Base-by-base conservation (phyloP, 345 rosid species). In the Syzygium oleosum region DNA sequence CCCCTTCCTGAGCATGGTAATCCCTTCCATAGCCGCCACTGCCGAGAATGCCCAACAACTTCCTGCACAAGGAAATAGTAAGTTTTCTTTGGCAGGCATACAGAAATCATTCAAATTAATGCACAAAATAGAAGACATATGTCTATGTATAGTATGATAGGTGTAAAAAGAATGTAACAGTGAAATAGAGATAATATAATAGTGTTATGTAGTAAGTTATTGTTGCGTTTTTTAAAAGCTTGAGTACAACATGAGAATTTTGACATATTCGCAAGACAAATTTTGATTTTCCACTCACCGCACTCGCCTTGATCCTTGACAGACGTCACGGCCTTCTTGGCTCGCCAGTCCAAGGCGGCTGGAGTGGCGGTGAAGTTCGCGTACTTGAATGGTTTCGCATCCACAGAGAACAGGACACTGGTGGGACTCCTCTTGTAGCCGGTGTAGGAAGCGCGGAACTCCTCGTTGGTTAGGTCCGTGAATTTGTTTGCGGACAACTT, bases 21-120 rank as follows among this genome's bases (percentile, higher is more conserved):
- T 77, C 84, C 96, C 95, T 91, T 95, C 95, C 38, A 91, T 89
- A 11, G 95, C 95, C 78, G 95, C 96, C 84, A 92, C 91, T 0
- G 95, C 92, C 23, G 95, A 91, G 89, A 92, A 95, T 55, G 96
- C 96, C 97, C 95, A 94, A 85, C 97, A 95, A 90, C 91, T 46
- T 14, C 94, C 97, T 94, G 29, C 43, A 55, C 43, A 23, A 54
- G 29, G 58, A 25, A 27, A 55, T 19, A 9, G 43, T 41, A 38
- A 38, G 25, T 38, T 73, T 73, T 25, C 80, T 38, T 25, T 38
- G 27, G 38, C 15, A 73, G 49, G 14, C 14, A 73, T 31, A 34
- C 27, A 73, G 14, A 73, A 73, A 73, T 10, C 10, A 25, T 73
- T 68, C 49, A 38, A 34, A 9, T 38, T 34, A 38, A 38, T 38